These are phyloP conservation scores for Podospora conica DNA, from an alignment of 495 filamentous ascomycete genomes.

Conservation along the genomic window DNA sequence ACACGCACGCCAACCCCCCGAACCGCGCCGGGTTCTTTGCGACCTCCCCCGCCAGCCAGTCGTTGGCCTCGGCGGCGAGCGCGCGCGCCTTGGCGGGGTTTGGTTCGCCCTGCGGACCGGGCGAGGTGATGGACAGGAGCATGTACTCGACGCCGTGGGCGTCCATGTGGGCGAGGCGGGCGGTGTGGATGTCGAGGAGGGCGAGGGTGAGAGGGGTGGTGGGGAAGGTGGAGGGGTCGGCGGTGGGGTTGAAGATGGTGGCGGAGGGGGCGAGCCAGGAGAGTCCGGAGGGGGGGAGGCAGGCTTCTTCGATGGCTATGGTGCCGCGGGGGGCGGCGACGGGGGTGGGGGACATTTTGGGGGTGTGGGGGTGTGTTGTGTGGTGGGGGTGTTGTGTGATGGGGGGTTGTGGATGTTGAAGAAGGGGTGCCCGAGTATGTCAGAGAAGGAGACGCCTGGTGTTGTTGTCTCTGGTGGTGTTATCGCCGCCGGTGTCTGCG, in stretches of 20 bases:
- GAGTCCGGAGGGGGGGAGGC: slow-evolving; percentile 42
- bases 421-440: not conserved
- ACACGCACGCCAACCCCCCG: slow-evolving; percentile 47
- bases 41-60: slow-evolving; percentile 51
- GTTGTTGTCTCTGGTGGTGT: not conserved
- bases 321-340: slow-evolving; percentile 32
- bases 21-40: slow-evolving; percentile 47
- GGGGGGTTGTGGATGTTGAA: not conserved
- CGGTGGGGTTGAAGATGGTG: slow-evolving; percentile 25
- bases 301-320: slow-evolving; percentile 51
- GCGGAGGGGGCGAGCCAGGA: slow-evolving; percentile 25
- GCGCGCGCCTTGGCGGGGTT: slow-evolving; percentile 29
- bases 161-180: slow-evolving; percentile 48
- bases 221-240: slow-evolving; percentile 3
- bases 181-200: slow-evolving; percentile 39
- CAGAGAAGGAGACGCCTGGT: not conserved
- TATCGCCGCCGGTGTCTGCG: not conserved
- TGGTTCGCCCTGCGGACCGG: slow-evolving; percentile 53
- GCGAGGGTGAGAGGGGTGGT: slow-evolving; percentile 10
- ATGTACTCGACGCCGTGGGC: slow-evolving; percentile 56
- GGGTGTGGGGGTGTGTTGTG: slow-evolving; percentile 30
- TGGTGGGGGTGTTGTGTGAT: not conserved
- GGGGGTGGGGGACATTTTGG: slow-evolving; percentile 13
- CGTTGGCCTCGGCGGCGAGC: slow-evolving; percentile 46
- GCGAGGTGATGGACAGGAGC: slow-evolving; percentile 50